Evolutionary conservation across 768 basidiomycete species (phyloP), one percentile per base, ranked within the genome.

Genomic region (Lentinus brumalis): DNA sequence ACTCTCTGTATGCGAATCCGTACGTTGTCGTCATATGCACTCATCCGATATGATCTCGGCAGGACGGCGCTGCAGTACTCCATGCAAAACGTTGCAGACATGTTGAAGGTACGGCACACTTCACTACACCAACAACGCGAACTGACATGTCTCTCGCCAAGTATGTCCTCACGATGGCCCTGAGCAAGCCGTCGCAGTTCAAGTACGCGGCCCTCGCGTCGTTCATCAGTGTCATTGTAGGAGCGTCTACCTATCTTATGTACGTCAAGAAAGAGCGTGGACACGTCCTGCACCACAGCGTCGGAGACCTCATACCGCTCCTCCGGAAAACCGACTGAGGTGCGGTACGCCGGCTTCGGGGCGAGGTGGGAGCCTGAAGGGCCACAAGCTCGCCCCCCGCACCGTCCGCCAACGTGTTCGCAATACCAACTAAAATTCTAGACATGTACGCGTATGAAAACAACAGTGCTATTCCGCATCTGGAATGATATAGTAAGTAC

Each of bases 1-100:
- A 83, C 55, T 69, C 76, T 0, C 69, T 83, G 64, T 62, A 74
- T 70, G 54, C 73, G 62, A 59, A 68, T 79, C 1, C 79, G 79
- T 26, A 66, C 70, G 64, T 5, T 14, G 5, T 15, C 1, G 2
- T 10, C 44, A 2, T 5, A 26, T 15, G 8, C 54, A 15, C 50
- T 9, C 5, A 14, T 29, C 1, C 12, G 3, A 8, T 49, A 4
- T 3, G 26, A 3, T 40, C 47, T 42, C 40, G 15, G 42, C 41
- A 67, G 65, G 50, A 77, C 73, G 30, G 72, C 72, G 0, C 69
- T 77, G 0, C 78, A 78, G 56, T 75, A 69, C 54, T 69, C 72
- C 2, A 62, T 78, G 45, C 75, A 77, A 52, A 77, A 75, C 40
- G 55, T 73, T 2, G 60, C 63, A n/a, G 64, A 67, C 46, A 62